Conservation (phyloP, 208 protist genomes). For the Crithidia brevicula region DNA sequence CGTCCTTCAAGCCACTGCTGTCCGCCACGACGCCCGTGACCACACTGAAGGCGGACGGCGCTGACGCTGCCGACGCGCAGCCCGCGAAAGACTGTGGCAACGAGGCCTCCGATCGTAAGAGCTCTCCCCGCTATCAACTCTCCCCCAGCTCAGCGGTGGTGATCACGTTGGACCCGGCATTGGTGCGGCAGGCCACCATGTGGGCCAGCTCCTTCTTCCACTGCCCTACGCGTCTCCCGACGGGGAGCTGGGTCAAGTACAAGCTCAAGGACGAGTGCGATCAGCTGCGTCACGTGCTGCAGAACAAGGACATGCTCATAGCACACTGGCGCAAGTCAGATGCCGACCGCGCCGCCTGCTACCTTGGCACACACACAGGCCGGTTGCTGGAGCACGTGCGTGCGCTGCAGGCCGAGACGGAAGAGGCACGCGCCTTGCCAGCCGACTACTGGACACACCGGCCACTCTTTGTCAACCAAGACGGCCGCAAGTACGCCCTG, state of each 20-base stretch:
- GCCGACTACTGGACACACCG: slow-evolving; percentile 38
- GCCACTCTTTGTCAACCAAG: slow-evolving; percentile 55
- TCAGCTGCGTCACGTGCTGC: slow-evolving; percentile 70
- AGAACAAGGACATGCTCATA: slow-evolving; percentile 82
- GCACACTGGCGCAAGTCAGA: slow-evolving; percentile 61
- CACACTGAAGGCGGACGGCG: background rate
- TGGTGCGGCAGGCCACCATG: slow-evolving; percentile 63
- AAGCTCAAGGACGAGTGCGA: slow-evolving; percentile 89
- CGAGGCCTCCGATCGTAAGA: slow-evolving; percentile 2
- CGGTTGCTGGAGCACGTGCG: slow-evolving; percentile 65
- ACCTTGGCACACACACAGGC: slow-evolving; percentile 58
- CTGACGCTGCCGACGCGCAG: background rate
- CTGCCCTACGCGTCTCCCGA: slow-evolving; percentile 40
- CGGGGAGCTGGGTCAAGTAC: slow-evolving; percentile 79
- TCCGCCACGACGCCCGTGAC: slow-evolving; percentile 13
- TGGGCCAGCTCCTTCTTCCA: slow-evolving; percentile 79
- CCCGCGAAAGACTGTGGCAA: background rate
- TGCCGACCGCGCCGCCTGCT: slow-evolving; percentile 35
- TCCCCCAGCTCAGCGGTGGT: slow-evolving; percentile 35
- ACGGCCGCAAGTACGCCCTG: slow-evolving; percentile 73
- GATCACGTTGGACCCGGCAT: slow-evolving; percentile 38
- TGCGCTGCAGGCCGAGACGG: slow-evolving; percentile 65
- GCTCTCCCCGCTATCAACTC: slow-evolving; percentile 1
- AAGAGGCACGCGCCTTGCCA: slow-evolving; percentile 56
- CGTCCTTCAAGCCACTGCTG: slow-evolving; percentile 19